Evolutionary conservation across 768 basidiomycete genomes (phyloP), one percentile per base, ranked within the genome.

Genomic region (Lentinula sp.): DNA sequence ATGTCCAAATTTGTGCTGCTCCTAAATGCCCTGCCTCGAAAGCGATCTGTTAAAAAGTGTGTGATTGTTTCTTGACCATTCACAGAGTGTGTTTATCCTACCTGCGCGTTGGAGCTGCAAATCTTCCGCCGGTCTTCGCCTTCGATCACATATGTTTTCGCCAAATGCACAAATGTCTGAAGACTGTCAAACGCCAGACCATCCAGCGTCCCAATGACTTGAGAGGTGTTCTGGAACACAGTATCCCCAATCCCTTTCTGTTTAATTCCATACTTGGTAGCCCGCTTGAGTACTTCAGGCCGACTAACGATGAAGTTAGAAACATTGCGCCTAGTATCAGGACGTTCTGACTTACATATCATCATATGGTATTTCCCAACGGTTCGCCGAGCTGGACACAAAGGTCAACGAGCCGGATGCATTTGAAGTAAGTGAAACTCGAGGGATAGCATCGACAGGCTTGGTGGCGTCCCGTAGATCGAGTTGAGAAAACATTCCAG

Each of bases 401-500:
- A 93, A 93, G 6, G 85, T 76, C 48, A 94, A 69, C 2, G 84
- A 77, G 3, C 90, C 88, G 12, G 78, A 72, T 3, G 80, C 79
- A 33, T 86, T 83, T 90, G 91, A 94, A 1, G 87, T 78, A 13
- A 83, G 66, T 2, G 88, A 79, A 1, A 80, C 77, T 6, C 89
- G 81, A 15, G 87, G 81, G 32, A 94, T 76, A 0, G 84, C 77
- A 64, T 91, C 88, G 6, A 92, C 70, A 0, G 90, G 88, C 50
- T 81, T 85, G 60, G 79, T 77, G 9, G 80, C 79, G 46, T 86
- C 77, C 18, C 89, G 79, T 32, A 93, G 70, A 66, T 95, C 93
- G 28, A 92, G 75, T 69, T 93, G 91, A 3, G 88, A 83, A 69
- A 95, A 91, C 2, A 84, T 79, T 16, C 92, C 92, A 32, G 86